Evolutionary conservation across 1,284 basidiomycete species (phyloP).

Genomic region (Rhodotorula glutinis): DNA sequence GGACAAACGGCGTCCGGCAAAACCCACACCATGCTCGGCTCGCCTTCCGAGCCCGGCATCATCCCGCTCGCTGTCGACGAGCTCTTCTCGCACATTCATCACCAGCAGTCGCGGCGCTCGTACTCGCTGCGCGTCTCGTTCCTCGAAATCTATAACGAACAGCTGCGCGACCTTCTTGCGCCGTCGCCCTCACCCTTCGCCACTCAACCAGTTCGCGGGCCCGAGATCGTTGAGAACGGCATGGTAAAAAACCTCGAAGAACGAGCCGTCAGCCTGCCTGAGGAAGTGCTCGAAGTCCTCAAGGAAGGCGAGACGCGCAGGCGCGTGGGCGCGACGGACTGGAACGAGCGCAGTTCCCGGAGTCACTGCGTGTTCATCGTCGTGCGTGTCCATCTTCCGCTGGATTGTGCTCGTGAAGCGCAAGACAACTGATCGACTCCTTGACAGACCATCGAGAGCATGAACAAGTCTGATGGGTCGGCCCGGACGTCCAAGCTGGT

Average conservation of each 20-base stretch:
- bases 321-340: slow-evolving; percentile 57
- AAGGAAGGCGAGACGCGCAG: slow-evolving; percentile 53
- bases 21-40: slow-evolving; percentile 54
- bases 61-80: slow-evolving; percentile 57
- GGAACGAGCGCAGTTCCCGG: slow-evolving; percentile 57
- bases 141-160: slow-evolving; percentile 61
- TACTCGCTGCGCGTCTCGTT: slow-evolving; percentile 57
- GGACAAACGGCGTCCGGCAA: slow-evolving; percentile 54
- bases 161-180: slow-evolving; percentile 54
- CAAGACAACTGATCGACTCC: background rate
- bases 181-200: slow-evolving; percentile 12
- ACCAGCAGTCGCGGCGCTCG: slow-evolving; percentile 47
- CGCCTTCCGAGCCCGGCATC: slow-evolving; percentile 53
- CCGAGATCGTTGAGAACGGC: slow-evolving; percentile 45
- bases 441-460: slow-evolving; percentile 46
- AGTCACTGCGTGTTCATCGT: slow-evolving; percentile 58
- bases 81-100: slow-evolving; percentile 54
- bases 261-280: slow-evolving; percentile 54
- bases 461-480: slow-evolving; percentile 30
- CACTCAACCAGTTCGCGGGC: slow-evolving; percentile 11
- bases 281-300: slow-evolving; percentile 54
- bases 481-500: slow-evolving; percentile 28
- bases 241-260: slow-evolving; percentile 51
- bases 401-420: slow-evolving; percentile 32
- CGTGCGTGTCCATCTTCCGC: slow-evolving; percentile 43